Conservation (phyloP, 2,329 filamentous ascomycete species). For the Didymella pomorum region DNA sequence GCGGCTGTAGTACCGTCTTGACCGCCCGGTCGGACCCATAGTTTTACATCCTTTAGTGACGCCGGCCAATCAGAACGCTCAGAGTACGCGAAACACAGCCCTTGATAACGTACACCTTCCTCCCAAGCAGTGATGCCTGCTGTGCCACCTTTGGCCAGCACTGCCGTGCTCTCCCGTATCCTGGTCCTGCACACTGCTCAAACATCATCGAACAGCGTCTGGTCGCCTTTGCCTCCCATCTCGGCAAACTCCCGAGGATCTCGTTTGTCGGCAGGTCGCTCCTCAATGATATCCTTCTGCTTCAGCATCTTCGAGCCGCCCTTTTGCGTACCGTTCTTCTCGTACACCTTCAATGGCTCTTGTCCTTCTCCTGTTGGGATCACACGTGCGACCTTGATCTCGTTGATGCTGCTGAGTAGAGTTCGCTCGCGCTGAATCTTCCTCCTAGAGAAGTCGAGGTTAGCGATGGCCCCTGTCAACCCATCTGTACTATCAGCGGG, state of each 20-base stretch:
- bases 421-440: constrained; percentile 85
- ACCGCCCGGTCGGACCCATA: constrained; percentile 21
- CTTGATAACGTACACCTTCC: constrained; percentile 12
- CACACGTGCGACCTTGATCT: constrained; percentile 69
- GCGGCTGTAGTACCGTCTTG: constrained; percentile 14
- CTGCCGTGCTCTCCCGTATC: background rate
- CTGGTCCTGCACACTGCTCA: constrained; percentile 57
- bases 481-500: constrained; percentile 90
- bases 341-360: constrained; percentile 51
- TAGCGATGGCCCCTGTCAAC: constrained; percentile 83
- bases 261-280: constrained; percentile 73
- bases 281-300: constrained; percentile 54
- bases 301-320: constrained; percentile 29
- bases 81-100: constrained; percentile 28
- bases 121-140: background rate
- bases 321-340: constrained; percentile 47
- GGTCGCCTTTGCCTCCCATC: constrained; percentile 86
- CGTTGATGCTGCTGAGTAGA: constrained; percentile 81
- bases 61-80: constrained; percentile 26
- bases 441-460: constrained; percentile 83
- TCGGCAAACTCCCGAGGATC: constrained; percentile 80
- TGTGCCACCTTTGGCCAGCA: constrained; percentile 10
- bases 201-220: constrained; percentile 69
- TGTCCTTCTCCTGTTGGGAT: constrained; percentile 64
- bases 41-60: constrained; percentile 26